A percentile compares a stretch with the other conserved stretches of the same genome.
phyloP scores from a whole-genome alignment of 352 stramenopile species.

The Globisporangium mamillatum region DNA sequence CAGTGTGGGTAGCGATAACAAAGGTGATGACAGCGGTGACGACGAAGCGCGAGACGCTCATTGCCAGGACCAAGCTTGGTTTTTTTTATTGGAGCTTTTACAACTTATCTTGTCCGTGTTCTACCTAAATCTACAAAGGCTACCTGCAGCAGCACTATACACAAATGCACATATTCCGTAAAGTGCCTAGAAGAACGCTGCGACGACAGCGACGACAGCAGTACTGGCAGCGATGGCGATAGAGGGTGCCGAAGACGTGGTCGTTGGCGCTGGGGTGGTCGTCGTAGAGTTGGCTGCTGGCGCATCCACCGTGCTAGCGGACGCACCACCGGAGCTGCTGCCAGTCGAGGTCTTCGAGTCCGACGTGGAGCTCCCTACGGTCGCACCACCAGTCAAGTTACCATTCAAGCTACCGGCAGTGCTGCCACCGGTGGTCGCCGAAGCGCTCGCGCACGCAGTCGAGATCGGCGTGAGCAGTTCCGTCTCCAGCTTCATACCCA shows the following conservation, averaged over 20 bases:
- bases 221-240: neutral
- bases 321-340: neutral
- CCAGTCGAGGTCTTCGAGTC: neutral
- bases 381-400: neutral
- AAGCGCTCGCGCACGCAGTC: slow-evolving; percentile 1
- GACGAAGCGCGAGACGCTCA: neutral
- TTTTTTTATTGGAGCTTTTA: neutral
- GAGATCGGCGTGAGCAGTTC: slow-evolving; percentile 22
- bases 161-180: neutral
- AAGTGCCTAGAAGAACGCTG: slow-evolving; percentile 14
- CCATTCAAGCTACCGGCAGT: neutral
- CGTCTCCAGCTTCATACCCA: slow-evolving; percentile 20
- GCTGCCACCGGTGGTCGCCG: neutral
- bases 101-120: neutral
- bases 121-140: neutral
- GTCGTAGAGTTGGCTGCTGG: neutral
- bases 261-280: neutral
- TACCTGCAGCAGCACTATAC: neutral
- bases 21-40: neutral
- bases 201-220: slow-evolving; percentile 20
- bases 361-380: neutral
- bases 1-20: neutral
- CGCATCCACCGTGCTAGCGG: neutral
- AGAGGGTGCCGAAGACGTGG: neutral
- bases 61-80: neutral